Evolutionary conservation across 148 eudicot genomes (phyloP).

Genomic region (Dysphania ambrosioides): DNA sequence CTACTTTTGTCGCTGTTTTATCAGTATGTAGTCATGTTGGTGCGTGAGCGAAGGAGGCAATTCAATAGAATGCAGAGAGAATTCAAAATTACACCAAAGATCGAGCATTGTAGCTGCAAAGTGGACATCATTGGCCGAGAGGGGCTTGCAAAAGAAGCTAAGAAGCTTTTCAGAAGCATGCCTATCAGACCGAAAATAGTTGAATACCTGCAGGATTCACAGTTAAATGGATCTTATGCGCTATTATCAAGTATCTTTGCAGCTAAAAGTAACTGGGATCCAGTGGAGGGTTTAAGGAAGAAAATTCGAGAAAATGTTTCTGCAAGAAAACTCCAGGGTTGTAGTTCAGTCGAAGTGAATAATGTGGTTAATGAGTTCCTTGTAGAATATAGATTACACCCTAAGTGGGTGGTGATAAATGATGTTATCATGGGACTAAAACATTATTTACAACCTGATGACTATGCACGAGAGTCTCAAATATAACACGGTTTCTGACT

Average conservation of each 20-base stretch:
- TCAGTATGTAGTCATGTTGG: conserved; percentile 48
- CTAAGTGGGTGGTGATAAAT: conserved; percentile 27
- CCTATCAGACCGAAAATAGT: conserved; percentile 38
- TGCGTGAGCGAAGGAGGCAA: conserved; percentile 25
- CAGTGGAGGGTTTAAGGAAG: conserved; percentile 34
- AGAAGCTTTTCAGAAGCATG: conserved; percentile 36
- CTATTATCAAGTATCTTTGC: conserved; percentile 44
- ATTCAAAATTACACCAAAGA: conserved; percentile 31
- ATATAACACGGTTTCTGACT: too few species aligned
- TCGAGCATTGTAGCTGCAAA: conserved; percentile 49
- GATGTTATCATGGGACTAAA: conserved; percentile 23
- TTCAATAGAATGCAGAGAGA: conserved; percentile 28
- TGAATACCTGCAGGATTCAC: conserved; percentile 34
- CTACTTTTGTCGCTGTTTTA: conserved; percentile 39
- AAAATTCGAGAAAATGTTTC: conserved; percentile 26
- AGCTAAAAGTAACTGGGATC: conserved; percentile 34
- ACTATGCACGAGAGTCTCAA: neutral
- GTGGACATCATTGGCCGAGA: conserved; percentile 42
- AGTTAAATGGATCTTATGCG: conserved; percentile 32
- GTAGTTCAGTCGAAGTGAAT: conserved; percentile 48
- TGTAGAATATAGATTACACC: conserved; percentile 37
- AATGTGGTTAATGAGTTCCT: conserved; percentile 38
- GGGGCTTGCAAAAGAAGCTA: conserved; percentile 37
- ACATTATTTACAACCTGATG: conserved; percentile 19
- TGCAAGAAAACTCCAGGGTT: conserved; percentile 43